Evolutionary conservation across 768 basidiomycete genomes (phyloP), one percentile per base, ranked within the genome.

Genomic region (Tricholomella constricta): DNA sequence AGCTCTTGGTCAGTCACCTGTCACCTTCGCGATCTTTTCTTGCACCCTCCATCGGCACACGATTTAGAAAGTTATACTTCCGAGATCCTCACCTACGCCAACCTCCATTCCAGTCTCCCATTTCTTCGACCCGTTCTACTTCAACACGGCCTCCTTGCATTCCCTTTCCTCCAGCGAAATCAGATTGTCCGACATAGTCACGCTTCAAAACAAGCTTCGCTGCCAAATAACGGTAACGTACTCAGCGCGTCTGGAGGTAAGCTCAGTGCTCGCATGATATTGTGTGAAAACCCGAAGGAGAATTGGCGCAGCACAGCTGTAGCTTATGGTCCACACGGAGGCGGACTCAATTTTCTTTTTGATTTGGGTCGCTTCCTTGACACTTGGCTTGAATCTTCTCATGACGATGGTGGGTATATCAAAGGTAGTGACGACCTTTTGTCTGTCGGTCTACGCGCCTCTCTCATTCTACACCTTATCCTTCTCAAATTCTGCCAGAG

Each of bases 201-300:
- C 10, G 4, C 17, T 38, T 25, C n/a, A 11, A 9, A 10, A 22
- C 37, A n/a, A 11, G 32, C 11, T 17, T 40, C 25, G 48, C 12
- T 10, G 15, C 15, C 23, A n/a, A 32, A 40, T 29, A 10, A 22
- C 22, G 23, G 32, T 41, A 11, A 34, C 78, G 27, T 60, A 84
- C 82, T 81, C 85, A 29, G 73, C 75, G 54, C 71, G 74, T 31
- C 54, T 58, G 69, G 9, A 69, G 66, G 31, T 76, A 72, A 29
- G 69, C 65, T 34, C 82, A 62, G 45, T 76, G 70, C 7, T 71
- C 10, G 78, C 74, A 59, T 83, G 81, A 36, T 81, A 69, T 19
- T 83, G 77, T 8, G 84, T 85, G 62, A 85, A 87, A 27, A 84
- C 73, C 11, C 85, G 78, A 3, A 84, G 80, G 15, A 83, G 83